Evolutionary conservation across 2,329 filamentous ascomycete genomes (phyloP).

Genomic region (Penicillium capsulatum): DNA sequence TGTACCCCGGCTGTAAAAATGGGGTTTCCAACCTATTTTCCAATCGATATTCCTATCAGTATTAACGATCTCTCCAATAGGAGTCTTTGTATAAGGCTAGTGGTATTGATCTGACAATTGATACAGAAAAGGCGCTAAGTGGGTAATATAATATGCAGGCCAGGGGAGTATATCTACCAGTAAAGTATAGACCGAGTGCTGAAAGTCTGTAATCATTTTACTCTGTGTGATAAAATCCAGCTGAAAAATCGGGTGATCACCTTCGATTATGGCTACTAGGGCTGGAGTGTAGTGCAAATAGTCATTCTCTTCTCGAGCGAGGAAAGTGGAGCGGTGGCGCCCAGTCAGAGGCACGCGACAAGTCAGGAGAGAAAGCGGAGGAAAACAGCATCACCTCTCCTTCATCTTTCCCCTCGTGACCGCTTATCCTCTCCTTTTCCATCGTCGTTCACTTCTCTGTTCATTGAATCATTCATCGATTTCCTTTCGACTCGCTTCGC

Average conservation of each 20-base stretch:
- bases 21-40: too few relatives aligned
- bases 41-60: too few relatives aligned
- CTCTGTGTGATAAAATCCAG: too few relatives aligned
- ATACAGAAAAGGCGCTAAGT: too few relatives aligned
- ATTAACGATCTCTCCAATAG: too few relatives aligned
- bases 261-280: neutral
- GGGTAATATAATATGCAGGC: too few relatives aligned
- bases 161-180: too few relatives aligned
- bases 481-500: neutral
- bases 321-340: constrained; percentile 14
- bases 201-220: too few relatives aligned
- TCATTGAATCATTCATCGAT: constrained; percentile 2
- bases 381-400: constrained; percentile 2
- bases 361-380: neutral
- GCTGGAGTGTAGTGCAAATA: neutral
- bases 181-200: neutral
- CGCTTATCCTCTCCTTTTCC: constrained; percentile 2
- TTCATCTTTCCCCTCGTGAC: constrained; percentile 6
- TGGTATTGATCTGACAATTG: too few relatives aligned
- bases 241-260: too few relatives aligned
- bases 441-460: neutral
- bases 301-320: constrained; percentile 9
- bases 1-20: too few relatives aligned
- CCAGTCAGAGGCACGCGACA: constrained; percentile 12
- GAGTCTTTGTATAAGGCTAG: too few relatives aligned